These are phyloP conservation scores for Neurospora crassa DNA, from an alignment of 2,329 filamentous ascomycete genomes.

Conservation along the genomic window DNA sequence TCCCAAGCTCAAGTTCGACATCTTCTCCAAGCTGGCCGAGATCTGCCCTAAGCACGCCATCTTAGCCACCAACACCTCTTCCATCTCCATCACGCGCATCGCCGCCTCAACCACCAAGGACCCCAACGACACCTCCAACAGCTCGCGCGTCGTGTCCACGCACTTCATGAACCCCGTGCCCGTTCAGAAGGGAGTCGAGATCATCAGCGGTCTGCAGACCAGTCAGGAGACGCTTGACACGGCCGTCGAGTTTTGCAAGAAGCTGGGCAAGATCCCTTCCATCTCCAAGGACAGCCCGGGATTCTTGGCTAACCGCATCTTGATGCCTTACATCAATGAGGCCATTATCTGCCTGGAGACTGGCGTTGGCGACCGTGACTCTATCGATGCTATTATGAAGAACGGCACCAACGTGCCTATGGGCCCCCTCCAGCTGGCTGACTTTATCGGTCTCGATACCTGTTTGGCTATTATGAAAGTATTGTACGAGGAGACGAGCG, in stretches of 20 bases:
- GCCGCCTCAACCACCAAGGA: constrained; percentile 66
- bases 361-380: constrained; percentile 75
- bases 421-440: constrained; percentile 86
- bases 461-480: constrained; percentile 97
- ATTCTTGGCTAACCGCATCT: constrained; percentile 89
- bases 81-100: constrained; percentile 93
- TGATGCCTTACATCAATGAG: constrained; percentile 99
- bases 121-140: constrained; percentile 68
- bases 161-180: constrained; percentile 99
- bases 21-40: constrained; percentile 74
- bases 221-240: constrained; percentile 71
- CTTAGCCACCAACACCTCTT: constrained; percentile 96
- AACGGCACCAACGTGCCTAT: constrained; percentile 98
- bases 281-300: constrained; percentile 83
- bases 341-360: constrained; percentile 94
- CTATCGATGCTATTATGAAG: constrained; percentile 98
- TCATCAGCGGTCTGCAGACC: constrained; percentile 90
- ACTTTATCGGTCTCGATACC: constrained; percentile 96
- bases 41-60: constrained; percentile 79
- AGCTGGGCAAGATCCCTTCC: constrained; percentile 88
- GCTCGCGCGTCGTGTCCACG: constrained; percentile 84
- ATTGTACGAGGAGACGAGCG: constrained; percentile 79
- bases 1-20: constrained; percentile 72
- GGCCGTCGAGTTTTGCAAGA: constrained; percentile 75
- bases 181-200: constrained; percentile 93